phyloP scores from a whole-genome alignment of 148 eudicot genomes.

The Dysphania ambrosioides region DNA sequence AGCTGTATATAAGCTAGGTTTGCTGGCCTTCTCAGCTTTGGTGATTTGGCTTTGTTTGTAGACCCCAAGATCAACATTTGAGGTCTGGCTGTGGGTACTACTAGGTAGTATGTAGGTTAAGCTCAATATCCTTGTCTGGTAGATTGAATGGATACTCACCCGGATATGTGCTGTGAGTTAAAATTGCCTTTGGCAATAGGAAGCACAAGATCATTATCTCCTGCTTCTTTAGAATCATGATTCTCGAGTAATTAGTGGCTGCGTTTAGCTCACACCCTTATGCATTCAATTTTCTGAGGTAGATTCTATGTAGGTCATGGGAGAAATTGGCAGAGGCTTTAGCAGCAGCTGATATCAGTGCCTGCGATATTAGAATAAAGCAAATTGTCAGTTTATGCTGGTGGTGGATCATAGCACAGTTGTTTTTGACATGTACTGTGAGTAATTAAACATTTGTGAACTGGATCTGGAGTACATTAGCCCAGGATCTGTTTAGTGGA shows the following conservation, averaged over 20 bases:
- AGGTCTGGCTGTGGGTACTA: slow-evolving; percentile 12
- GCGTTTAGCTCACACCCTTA: slow-evolving; percentile 1
- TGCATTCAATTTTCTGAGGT: too few relatives aligned
- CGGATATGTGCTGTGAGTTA: background rate
- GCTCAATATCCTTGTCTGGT: slow-evolving; percentile 8
- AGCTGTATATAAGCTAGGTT: slow-evolving; percentile 16
- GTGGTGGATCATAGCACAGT: slow-evolving; percentile 11
- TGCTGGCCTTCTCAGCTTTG: slow-evolving; percentile 17
- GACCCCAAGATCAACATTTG: slow-evolving; percentile 18
- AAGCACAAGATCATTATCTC: slow-evolving; percentile 7
- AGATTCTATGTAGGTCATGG: slow-evolving; percentile 15
- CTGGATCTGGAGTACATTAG: background rate
- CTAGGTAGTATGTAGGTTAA: slow-evolving; percentile 11
- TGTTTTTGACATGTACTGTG: background rate
- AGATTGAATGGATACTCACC: slow-evolving; percentile 8
- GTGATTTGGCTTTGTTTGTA: slow-evolving; percentile 22
- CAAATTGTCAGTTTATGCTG: slow-evolving; percentile 3
- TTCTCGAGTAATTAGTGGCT: slow-evolving; percentile 11
- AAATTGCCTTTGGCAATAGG: slow-evolving; percentile 3
- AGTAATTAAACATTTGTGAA: background rate
- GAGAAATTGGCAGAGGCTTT: too few relatives aligned
- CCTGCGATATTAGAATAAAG: slow-evolving; percentile 11
- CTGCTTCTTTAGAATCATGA: slow-evolving; percentile 13
- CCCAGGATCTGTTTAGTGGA: background rate
- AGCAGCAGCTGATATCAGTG: background rate